Percentiles rank a stretch among this genome's conserved stretches.
Conservation (phyloP, 75 land plant genomes). For the Chamaecyparis obtusa region DNA sequence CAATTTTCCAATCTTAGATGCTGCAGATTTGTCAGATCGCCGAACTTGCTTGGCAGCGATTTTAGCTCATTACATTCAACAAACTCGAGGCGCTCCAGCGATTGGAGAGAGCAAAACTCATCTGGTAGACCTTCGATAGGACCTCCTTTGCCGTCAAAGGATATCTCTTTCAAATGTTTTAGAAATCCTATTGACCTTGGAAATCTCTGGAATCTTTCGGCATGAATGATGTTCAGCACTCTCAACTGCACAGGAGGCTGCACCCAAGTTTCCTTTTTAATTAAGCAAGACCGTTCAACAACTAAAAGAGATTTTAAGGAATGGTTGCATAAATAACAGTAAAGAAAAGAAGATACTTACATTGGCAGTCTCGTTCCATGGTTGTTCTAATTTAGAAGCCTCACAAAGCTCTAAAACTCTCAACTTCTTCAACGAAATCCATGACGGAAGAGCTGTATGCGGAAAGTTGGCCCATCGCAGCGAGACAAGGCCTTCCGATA, state of each 20-base stretch:
- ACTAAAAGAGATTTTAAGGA: no score
- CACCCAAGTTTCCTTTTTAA: background rate
- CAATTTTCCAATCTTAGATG: background rate
- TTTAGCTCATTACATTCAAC: no score
- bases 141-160: background rate
- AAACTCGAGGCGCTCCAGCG: background rate
- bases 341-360: no score
- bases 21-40: background rate
- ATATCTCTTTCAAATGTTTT: background rate
- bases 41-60: no score
- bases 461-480: background rate
- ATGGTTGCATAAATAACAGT: no score
- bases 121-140: background rate
- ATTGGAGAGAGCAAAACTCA: background rate
- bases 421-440: background rate
- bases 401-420: no score
- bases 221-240: background rate
- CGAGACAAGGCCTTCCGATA: background rate
- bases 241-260: conserved; percentile 3
- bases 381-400: no score
- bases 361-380: no score
- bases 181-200: background rate
- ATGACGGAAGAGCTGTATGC: background rate
- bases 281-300: no score
- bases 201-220: background rate